Percentiles rank a stretch among this genome's conserved stretches.
These are phyloP conservation scores for Fomitopsis pinicola DNA, from an alignment of 1,284 basidiomycete genomes.

Conservation along the genomic window DNA sequence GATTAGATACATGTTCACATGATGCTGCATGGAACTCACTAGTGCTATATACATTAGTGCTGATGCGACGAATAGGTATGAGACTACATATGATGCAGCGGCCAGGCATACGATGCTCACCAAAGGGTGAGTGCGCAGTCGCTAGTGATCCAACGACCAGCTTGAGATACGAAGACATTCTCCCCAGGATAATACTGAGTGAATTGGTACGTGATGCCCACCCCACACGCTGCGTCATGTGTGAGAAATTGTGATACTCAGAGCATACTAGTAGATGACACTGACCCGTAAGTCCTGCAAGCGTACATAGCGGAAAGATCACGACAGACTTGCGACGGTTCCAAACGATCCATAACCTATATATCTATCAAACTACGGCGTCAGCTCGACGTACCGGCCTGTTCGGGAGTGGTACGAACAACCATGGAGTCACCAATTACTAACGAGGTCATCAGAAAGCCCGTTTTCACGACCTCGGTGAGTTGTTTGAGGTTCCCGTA, in stretches of 20 bases:
- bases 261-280: neutral
- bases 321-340: neutral
- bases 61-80: neutral
- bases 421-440: conserved; percentile 1
- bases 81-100: too few relatives aligned
- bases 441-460: neutral
- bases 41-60: conserved; percentile 4
- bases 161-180: conserved; percentile 25
- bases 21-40: neutral
- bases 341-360: conserved; percentile 2
- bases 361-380: neutral
- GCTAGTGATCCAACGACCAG: conserved; percentile 30
- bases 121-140: neutral
- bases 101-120: too few relatives aligned
- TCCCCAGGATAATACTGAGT: neutral
- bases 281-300: neutral
- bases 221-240: neutral
- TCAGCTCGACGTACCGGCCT: neutral
- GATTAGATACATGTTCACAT: too few relatives aligned
- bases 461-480: conserved; percentile 5
- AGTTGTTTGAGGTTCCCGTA: neutral
- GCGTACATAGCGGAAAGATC: neutral
- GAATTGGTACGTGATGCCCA: neutral
- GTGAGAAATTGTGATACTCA: too few relatives aligned
- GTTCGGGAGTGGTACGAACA: too few relatives aligned